Percentiles rank a stretch among this genome's conserved stretches.
These are phyloP conservation scores for Fraxinus xanthoxyloides DNA, from an alignment of 305 asterid species.

Conservation along the genomic window DNA sequence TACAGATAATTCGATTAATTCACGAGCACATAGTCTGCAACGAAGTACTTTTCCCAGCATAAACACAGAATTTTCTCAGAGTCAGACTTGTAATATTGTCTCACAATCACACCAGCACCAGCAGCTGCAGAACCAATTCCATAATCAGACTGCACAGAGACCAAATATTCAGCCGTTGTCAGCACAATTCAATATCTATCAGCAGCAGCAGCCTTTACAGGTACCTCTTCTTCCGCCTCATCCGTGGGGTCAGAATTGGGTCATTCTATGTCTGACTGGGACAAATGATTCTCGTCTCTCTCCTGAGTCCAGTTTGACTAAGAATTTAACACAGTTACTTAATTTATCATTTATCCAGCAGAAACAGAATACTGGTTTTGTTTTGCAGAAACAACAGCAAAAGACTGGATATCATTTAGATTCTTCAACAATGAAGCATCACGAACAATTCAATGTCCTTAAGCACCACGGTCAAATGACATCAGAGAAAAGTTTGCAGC, in stretches of 20 bases:
- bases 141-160: slow-evolving; percentile 13
- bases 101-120: slow-evolving; percentile 20
- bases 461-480: slow-evolving; percentile 27
- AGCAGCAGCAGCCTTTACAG: slow-evolving; percentile 24
- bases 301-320: background rate
- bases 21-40: slow-evolving; percentile 1
- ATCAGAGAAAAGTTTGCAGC: slow-evolving; percentile 18
- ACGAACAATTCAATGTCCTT: slow-evolving; percentile 20
- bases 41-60: background rate
- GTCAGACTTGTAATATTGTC: slow-evolving; percentile 7
- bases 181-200: slow-evolving; percentile 23
- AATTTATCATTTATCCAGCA: background rate
- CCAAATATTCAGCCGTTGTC: slow-evolving; percentile 22
- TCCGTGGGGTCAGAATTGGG: background rate
- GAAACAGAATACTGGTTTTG: background rate
- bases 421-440: slow-evolving; percentile 22
- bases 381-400: slow-evolving; percentile 17
- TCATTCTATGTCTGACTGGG: background rate
- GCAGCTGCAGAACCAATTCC: slow-evolving; percentile 15
- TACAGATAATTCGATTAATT: slow-evolving; percentile 12
- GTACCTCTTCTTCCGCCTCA: slow-evolving; percentile 11
- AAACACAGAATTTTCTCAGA: slow-evolving; percentile 3
- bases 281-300: background rate
- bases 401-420: slow-evolving; percentile 13
- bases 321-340: background rate